Evolutionary conservation across 805 yeast species (phyloP).

Genomic region (Pichia phayaonensis): DNA sequence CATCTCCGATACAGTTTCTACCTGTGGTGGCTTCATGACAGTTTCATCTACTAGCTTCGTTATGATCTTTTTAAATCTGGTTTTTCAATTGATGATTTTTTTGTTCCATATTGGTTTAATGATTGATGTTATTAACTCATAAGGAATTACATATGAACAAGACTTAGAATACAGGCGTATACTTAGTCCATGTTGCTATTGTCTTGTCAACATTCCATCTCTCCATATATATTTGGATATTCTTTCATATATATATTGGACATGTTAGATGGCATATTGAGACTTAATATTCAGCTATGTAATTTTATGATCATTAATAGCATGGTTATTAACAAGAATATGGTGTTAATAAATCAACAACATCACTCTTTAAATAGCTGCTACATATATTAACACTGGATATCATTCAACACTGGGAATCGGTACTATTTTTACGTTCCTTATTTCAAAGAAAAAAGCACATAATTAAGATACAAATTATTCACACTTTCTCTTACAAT

Average conservation of each 20-base stretch:
- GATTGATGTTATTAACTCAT: background rate
- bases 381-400: background rate
- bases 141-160: background rate
- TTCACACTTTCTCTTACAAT: no score
- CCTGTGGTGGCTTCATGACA: background rate
- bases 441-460: no score
- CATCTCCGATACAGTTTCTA: background rate
- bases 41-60: background rate
- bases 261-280: background rate
- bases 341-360: no score
- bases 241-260: background rate
- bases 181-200: background rate
- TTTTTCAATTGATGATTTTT: no score
- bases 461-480: no score
- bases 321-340: background rate
- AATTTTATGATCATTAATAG: no score
- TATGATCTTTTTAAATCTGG: no score
- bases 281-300: background rate
- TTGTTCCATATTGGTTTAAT: background rate
- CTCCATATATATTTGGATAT: background rate
- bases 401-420: background rate
- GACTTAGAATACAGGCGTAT: background rate
- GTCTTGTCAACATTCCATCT: background rate
- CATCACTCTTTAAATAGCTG: no score
- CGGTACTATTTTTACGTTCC: no score